These are phyloP conservation scores for Gaultheria prostrata DNA, from an alignment of 148 eudicot species.

Conservation along the genomic window DNA sequence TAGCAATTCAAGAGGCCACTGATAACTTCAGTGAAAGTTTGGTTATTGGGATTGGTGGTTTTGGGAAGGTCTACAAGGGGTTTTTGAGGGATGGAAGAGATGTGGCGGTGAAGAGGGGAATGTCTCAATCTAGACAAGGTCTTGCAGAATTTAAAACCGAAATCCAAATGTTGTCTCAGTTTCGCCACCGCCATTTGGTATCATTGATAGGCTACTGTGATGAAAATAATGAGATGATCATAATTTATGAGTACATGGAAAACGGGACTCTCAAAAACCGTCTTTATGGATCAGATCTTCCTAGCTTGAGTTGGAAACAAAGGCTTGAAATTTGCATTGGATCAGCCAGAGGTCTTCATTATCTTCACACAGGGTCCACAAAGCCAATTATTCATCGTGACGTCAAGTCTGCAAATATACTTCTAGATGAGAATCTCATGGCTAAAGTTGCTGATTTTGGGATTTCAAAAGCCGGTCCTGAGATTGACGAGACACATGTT, in stretches of 20 bases:
- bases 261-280: conserved; percentile 63
- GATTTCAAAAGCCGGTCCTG: conserved; percentile 62
- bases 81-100: conserved; percentile 42
- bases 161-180: conserved; percentile 67
- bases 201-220: conserved; percentile 67
- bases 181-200: conserved; percentile 72
- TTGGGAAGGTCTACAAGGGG: conserved; percentile 68
- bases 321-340: conserved; percentile 72
- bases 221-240: conserved; percentile 58
- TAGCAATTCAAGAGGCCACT: conserved; percentile 52
- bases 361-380: conserved; percentile 65
- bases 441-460: conserved; percentile 82
- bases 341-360: conserved; percentile 66
- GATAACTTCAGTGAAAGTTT: conserved; percentile 49
- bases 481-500: conserved; percentile 57
- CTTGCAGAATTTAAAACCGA: conserved; percentile 54
- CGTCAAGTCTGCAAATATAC: conserved; percentile 64
- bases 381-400: conserved; percentile 66
- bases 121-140: conserved; percentile 50
- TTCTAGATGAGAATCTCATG: conserved; percentile 56
- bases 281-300: conserved; percentile 49
- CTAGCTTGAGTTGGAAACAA: conserved; percentile 54
- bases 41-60: conserved; percentile 64
- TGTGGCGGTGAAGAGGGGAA: conserved; percentile 64
- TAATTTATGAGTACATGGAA: conserved; percentile 66